phyloP scores from a whole-genome alignment of 345 rosid species.

The Citrus medica region DNA sequence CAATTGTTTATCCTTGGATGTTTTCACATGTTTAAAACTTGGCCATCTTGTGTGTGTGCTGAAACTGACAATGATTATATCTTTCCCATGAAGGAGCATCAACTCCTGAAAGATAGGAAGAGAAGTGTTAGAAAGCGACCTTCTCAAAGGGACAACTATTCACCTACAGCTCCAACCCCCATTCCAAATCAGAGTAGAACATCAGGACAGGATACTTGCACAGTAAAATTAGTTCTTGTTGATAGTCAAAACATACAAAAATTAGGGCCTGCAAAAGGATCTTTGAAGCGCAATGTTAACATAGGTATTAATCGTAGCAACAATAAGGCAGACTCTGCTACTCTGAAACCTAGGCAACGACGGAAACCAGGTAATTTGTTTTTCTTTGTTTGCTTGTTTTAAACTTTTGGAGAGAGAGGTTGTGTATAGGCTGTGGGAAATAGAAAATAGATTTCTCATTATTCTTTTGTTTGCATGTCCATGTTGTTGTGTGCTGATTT shows the following conservation, averaged over 20 bases:
- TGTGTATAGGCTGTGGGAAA: too few species aligned
- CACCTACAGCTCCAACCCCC: slow-evolving; percentile 54
- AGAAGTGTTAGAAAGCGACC: slow-evolving; percentile 70
- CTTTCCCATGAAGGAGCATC: slow-evolving; percentile 73
- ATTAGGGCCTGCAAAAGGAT: slow-evolving; percentile 64
- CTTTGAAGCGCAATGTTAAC: slow-evolving; percentile 59
- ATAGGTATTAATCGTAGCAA: slow-evolving; percentile 51
- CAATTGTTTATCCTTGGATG: slow-evolving; percentile 10
- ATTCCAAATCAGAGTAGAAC: slow-evolving; percentile 59
- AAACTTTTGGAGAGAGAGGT: not conserved
- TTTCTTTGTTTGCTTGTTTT: not conserved
- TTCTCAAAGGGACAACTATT: slow-evolving; percentile 65
- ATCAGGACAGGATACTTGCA: slow-evolving; percentile 58
- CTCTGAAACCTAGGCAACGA: slow-evolving; percentile 70
- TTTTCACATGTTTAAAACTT: slow-evolving; percentile 16
- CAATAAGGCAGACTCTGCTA: slow-evolving; percentile 54
- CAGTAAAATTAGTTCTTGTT: slow-evolving; percentile 65
- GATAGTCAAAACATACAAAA: slow-evolving; percentile 79
- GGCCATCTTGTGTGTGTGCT: slow-evolving; percentile 18
- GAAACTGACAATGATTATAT: slow-evolving; percentile 20
- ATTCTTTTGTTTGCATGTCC: not conserved
- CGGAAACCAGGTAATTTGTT: slow-evolving; percentile 66
- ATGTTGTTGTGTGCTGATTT: not conserved
- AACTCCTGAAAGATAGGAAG: slow-evolving; percentile 91
- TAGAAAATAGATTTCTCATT: not conserved